Evolutionary conservation across 2,329 filamentous ascomycete species (phyloP), one percentile per base, ranked within the genome.

Genomic region (Cladophialophora chaetospira): DNA sequence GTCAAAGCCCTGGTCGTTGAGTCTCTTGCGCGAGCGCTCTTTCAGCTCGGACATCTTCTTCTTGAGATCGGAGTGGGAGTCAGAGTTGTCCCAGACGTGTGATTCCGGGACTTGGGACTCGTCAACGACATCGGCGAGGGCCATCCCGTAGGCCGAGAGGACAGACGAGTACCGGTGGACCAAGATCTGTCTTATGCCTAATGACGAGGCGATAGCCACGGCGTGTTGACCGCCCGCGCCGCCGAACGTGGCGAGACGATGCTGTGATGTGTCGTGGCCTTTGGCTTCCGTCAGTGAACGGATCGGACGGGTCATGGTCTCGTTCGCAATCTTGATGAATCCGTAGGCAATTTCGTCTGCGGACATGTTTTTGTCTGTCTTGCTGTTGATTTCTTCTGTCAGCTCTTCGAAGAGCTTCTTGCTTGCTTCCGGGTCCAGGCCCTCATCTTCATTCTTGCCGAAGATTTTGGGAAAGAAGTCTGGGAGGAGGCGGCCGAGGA

Each of bases 391-490:
- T 66, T 90, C 82, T 35, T 88, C 81, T 0, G 91, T 84, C 8
- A 97, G 77, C 64, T 91, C 85, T 61, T 88, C 80, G 59, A 97
- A 88, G 1, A 89, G 81, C 65, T 82, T 85, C 69, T 85, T 82
- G 66, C 89, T 96, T 0, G 89, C 88, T 55, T 88, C 82, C 1
- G 83, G 77, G 68, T 96, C 91, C 1, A 97, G 74, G 0, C 86
- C 88, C 70, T 96, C 85, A 60, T 96, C 81, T 69, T 97, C 92
- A 42, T 92, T 88, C 70, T 90, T 88, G 43, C 93, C 93, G 66
- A 97, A 97, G 57, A 97, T 97, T 70, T 92, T 93, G 0, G 93
- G 93, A 72, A 97, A 97, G 78, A 96, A 96, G 60, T 96, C 90
- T 0, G 92, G 92, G 1, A 96, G 74, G 3, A 97, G 77, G 21